Conservation (phyloP, 352 stramenopile species). For the Globisporangium heterothallicum region DNA sequence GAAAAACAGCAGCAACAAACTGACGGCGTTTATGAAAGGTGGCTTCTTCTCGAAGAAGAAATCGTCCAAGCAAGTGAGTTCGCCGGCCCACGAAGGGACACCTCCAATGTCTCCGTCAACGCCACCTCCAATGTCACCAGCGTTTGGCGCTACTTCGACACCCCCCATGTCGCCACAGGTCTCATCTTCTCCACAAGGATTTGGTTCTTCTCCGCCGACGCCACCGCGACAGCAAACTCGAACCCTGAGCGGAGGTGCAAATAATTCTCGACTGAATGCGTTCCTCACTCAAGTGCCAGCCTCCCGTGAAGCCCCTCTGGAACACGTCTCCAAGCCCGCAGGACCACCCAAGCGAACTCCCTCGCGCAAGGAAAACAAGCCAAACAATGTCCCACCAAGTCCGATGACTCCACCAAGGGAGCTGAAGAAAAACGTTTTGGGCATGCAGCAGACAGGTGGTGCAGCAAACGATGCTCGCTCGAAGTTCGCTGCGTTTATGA, state of each 20-base stretch:
- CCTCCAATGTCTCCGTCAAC: constrained; percentile 44
- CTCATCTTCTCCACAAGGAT: constrained; percentile 6
- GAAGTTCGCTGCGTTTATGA: constrained; percentile 82
- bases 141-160: constrained; percentile 23
- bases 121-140: constrained; percentile 46
- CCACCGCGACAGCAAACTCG: constrained; percentile 27
- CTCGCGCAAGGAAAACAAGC: constrained; percentile 34
- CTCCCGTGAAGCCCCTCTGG: constrained; percentile 44
- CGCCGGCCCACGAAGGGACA: constrained; percentile 40
- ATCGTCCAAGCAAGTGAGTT: constrained; percentile 20
- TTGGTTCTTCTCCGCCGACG: constrained; percentile 11
- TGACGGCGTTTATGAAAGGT: constrained; percentile 77
- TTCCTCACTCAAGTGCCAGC: constrained; percentile 76
- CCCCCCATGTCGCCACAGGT: constrained; percentile 14
- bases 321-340: constrained; percentile 50
- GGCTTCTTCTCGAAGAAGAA: constrained; percentile 75
- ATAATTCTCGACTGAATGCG: constrained; percentile 60
- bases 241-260: constrained; percentile 39
- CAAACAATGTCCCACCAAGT: constrained; percentile 13
- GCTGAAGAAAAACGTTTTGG: constrained; percentile 15
- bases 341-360: constrained; percentile 46
- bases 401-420: constrained; percentile 21
- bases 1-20: constrained; percentile 57
- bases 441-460: constrained; percentile 15
- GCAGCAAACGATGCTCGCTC: constrained; percentile 36